phyloP scores from a whole-genome alignment of 352 stramenopile species.

The Peronospora belbahrii region DNA sequence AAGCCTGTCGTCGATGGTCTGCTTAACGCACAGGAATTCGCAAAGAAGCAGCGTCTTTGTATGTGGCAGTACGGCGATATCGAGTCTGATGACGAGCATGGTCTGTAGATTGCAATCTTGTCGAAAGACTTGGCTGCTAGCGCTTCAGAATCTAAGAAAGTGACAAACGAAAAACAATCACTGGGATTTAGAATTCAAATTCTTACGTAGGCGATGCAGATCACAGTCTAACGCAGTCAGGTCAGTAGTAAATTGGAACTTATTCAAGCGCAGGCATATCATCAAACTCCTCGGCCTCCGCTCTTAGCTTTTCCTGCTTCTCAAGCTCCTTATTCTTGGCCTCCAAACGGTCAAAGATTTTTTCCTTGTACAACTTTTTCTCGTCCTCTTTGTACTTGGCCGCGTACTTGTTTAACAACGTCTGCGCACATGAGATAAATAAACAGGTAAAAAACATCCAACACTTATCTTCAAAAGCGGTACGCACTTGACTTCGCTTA shows the following conservation, averaged over 20 bases:
- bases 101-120: conserved; percentile 11
- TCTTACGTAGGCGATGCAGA: too few relatives aligned
- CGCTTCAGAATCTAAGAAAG: conserved; percentile 8
- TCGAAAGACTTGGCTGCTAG: conserved; percentile 3
- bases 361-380: conserved; percentile 86
- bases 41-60: conserved; percentile 88
- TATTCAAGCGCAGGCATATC: conserved; percentile 80
- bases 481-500: conserved; percentile 51
- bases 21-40: conserved; percentile 83
- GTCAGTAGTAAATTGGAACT: conserved; percentile 4
- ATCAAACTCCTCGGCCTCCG: conserved; percentile 62
- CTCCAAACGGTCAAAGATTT: conserved; percentile 81
- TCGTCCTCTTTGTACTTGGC: conserved; percentile 79
- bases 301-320: conserved; percentile 56
- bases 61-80: conserved; percentile 97
- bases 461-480: background rate
- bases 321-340: conserved; percentile 76
- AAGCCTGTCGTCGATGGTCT: conserved; percentile 88
- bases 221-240: too few relatives aligned
- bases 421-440: conserved; percentile 11
- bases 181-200: background rate
- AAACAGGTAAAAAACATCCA: background rate
- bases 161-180: too few relatives aligned
- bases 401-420: conserved; percentile 46
- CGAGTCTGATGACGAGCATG: conserved; percentile 90